phyloP scores from a whole-genome alignment of 306 rosid species.

The Astragalus membranaceus region DNA sequence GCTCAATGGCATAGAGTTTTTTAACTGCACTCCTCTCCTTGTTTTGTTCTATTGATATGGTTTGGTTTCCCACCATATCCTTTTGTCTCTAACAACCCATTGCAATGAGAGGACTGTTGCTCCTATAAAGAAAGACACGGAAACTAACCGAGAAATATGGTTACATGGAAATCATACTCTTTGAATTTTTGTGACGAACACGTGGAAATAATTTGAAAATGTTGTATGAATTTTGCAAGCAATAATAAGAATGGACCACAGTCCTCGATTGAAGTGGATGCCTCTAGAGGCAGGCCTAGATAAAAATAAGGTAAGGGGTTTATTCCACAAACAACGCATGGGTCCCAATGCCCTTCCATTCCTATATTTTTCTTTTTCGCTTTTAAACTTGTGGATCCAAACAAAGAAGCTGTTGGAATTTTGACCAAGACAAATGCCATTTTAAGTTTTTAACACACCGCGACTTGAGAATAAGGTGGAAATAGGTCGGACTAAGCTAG shows the following conservation, averaged over 20 bases:
- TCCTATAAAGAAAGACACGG: neutral
- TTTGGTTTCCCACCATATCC: neutral
- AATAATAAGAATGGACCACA: neutral
- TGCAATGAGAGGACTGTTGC: slow-evolving; percentile 14
- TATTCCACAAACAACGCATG: slow-evolving; percentile 7
- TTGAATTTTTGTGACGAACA: neutral
- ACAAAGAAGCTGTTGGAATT: too few species aligned
- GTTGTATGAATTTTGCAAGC: too few species aligned
- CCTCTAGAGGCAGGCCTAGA: neutral
- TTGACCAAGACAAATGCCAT: too few species aligned
- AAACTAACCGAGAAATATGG: slow-evolving; percentile 1
- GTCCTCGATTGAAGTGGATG: neutral
- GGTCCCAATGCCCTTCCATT: neutral
- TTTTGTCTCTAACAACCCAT: slow-evolving; percentile 23
- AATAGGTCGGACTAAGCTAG: too few species aligned
- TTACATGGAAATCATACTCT: neutral
- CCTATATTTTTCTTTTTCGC: neutral
- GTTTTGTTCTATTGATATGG: neutral
- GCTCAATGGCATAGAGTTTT: neutral
- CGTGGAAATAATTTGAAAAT: too few species aligned
- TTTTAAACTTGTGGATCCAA: too few species aligned
- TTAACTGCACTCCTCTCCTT: neutral
- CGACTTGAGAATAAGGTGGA: too few species aligned
- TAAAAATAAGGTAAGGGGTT: neutral
- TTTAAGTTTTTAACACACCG: too few species aligned